phyloP scores from a whole-genome alignment of 352 stramenopile species.

The Pseudoperonospora humuli region DNA sequence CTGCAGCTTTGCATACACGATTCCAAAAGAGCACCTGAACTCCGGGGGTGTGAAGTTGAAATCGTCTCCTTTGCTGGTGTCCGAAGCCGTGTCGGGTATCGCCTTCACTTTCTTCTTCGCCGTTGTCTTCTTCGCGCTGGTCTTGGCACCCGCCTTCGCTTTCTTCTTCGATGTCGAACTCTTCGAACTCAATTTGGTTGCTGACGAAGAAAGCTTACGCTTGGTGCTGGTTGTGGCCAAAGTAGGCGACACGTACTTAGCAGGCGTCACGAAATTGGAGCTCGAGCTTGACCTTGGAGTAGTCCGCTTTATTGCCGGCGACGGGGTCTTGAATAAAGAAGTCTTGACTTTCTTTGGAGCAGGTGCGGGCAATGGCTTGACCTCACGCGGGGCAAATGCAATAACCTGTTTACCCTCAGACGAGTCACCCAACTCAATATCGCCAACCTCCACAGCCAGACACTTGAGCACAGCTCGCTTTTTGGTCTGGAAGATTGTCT shows the following conservation, averaged over 20 bases:
- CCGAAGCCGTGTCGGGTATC: slow-evolving; percentile 1
- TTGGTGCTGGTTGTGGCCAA: slow-evolving; percentile 15
- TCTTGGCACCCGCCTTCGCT: slow-evolving; percentile 24
- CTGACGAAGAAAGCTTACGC: slow-evolving; percentile 22
- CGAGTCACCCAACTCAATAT: slow-evolving; percentile 63
- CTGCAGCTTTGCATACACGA: slow-evolving; percentile 57
- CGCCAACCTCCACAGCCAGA: slow-evolving; percentile 38
- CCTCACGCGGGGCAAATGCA: slow-evolving; percentile 31
- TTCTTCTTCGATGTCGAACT: slow-evolving; percentile 21
- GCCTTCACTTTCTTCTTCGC: slow-evolving; percentile 21
- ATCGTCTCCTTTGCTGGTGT: slow-evolving; percentile 19
- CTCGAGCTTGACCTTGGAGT: slow-evolving; percentile 8
- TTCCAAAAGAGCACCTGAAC: slow-evolving; percentile 62
- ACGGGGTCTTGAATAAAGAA: slow-evolving; percentile 34
- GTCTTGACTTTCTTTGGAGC: slow-evolving; percentile 24
- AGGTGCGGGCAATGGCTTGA: slow-evolving; percentile 7
- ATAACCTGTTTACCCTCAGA: slow-evolving; percentile 50
- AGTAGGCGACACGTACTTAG: slow-evolving; percentile 14
- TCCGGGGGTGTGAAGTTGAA: slow-evolving; percentile 46
- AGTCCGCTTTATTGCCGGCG: slow-evolving; percentile 26
- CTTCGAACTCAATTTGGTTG: slow-evolving; percentile 10
- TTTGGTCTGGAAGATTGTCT: slow-evolving; percentile 78
- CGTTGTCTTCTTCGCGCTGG: slow-evolving; percentile 17
- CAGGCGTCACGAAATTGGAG: slow-evolving; percentile 20
- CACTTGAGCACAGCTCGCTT: slow-evolving; percentile 64